Evolutionary conservation across 2,329 filamentous ascomycete species (phyloP), one percentile per base, ranked within the genome.

Genomic region (Tolypocladium ophioglossoides): DNA sequence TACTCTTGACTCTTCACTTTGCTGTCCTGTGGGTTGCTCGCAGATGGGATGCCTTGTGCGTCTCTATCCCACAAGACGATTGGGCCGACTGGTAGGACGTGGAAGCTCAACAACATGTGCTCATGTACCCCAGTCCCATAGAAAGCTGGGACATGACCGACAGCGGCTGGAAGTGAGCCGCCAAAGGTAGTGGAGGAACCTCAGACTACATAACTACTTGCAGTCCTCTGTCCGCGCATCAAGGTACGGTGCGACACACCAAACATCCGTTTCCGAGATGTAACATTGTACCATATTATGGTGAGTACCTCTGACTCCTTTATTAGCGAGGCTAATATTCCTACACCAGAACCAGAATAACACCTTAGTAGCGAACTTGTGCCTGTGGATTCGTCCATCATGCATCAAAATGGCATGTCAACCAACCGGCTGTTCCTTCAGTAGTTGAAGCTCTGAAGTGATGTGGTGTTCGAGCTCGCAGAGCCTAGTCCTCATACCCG

Each of bases 1-100:
- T 66, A 4, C 61, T 73, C 2, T 56, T 72, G 5, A 57, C 55
- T 3, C 55, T 72, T 24, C 72, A 74, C 54, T 60, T 72, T 51
- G 56, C 56, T 1, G 61, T 66, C 1, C 27, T 74, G 1, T 72
- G 68, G 71, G 52, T 68, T 48, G 69, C 69, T 1, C 59, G 60
- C 8, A 61, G 60, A 12, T 68, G 68, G 66, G 59, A 63, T n/a
- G 59, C 64, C 16, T 52, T 74, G 16, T 74, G 72, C 49, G 60
- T 62, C 2, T 55, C 54, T 16, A 57, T 56, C 6, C 57, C 58
- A 10, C 62, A 61, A 27, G 64, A 68, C 8, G 60, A 58, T 10
- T 70, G 68, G 66, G 50, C 54, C 7, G 59, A 61, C 18, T 72
- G 68, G 67, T 66, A 58, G 35, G 50, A 50, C 3, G 11, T 12